Percentiles rank a stretch among this genome's conserved stretches.
Evolutionary conservation across 2,329 filamentous ascomycete species (phyloP).

Genomic region (Hysterium pulicare): DNA sequence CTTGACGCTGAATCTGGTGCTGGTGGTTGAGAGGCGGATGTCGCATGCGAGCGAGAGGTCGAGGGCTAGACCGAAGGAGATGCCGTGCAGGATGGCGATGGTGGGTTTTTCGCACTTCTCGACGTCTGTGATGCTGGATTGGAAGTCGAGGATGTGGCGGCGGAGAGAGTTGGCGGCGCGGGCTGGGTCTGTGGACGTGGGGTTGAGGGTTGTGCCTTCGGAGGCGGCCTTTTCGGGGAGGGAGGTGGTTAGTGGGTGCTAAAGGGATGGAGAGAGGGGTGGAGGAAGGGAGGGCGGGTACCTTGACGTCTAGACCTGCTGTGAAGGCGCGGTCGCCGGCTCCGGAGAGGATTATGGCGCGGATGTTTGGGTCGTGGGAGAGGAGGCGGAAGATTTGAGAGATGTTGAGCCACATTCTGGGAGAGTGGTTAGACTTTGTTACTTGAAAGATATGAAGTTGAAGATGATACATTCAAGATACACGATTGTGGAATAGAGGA

Average conservation of each 20-base stretch:
- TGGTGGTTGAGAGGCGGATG: conserved; percentile 61
- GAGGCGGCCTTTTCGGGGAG: conserved; percentile 54
- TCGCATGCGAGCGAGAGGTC: conserved; percentile 64
- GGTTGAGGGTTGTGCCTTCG: conserved; percentile 43
- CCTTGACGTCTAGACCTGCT: conserved; percentile 72
- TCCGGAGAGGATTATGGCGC: conserved; percentile 75
- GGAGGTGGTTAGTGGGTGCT: neutral
- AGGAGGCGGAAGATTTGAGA: conserved; percentile 68
- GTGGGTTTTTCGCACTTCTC: conserved; percentile 82
- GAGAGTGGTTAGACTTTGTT: conserved; percentile 4
- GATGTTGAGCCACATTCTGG: conserved; percentile 80
- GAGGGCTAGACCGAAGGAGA: conserved; percentile 36
- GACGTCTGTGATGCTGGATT: conserved; percentile 69
- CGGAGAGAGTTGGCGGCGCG: conserved; percentile 56
- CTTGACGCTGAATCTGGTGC: conserved; percentile 67
- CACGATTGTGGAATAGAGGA: too few species aligned
- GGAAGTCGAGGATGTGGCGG: conserved; percentile 73
- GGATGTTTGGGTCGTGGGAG: conserved; percentile 67
- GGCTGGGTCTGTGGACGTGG: conserved; percentile 55
- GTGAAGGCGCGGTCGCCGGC: conserved; percentile 83
- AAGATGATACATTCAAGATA: too few species aligned
- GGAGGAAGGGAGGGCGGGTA: conserved; percentile 3
- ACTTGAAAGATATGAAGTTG: neutral
- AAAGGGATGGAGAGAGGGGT: neutral
- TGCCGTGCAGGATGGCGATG: conserved; percentile 35